Percentiles rank a stretch among this genome's conserved stretches.
These are phyloP conservation scores for Acrasis kona DNA, from an alignment of 78 protist species.

Conservation along the genomic window DNA sequence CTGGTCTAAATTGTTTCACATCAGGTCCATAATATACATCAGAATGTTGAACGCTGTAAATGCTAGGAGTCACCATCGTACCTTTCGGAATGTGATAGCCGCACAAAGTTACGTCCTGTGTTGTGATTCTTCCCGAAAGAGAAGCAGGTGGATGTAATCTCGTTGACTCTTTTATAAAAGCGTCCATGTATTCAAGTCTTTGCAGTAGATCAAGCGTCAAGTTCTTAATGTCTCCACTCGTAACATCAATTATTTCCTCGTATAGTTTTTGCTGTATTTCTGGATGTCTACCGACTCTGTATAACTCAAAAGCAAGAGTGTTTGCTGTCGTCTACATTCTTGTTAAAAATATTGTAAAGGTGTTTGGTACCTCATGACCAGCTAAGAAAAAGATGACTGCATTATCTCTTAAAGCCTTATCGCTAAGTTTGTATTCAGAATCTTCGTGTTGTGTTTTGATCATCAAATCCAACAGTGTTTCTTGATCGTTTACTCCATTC, in stretches of 20 bases:
- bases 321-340: not conserved
- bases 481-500: too few species aligned
- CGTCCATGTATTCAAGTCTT: not conserved
- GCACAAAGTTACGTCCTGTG: not conserved
- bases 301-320: not conserved
- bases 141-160: not conserved
- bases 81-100: not conserved
- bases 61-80: not conserved
- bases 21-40: not conserved
- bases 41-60: not conserved
- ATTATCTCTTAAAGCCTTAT: not conserved
- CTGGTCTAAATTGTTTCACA: not conserved
- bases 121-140: not conserved
- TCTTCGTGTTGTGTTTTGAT: too few species aligned
- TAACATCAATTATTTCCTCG: not conserved
- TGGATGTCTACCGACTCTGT: not conserved
- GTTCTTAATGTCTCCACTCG: too few species aligned
- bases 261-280: not conserved
- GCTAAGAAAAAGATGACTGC: not conserved
- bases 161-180: not conserved
- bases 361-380: not conserved
- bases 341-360: not conserved
- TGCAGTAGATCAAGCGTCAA: not conserved
- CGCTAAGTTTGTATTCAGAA: not conserved
- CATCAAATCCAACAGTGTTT: too few species aligned